A percentile compares a stretch with the other conserved stretches of the same genome.
phyloP scores from a whole-genome alignment of 2,329 filamentous ascomycete species.

The Aureobasidium sp. region DNA sequence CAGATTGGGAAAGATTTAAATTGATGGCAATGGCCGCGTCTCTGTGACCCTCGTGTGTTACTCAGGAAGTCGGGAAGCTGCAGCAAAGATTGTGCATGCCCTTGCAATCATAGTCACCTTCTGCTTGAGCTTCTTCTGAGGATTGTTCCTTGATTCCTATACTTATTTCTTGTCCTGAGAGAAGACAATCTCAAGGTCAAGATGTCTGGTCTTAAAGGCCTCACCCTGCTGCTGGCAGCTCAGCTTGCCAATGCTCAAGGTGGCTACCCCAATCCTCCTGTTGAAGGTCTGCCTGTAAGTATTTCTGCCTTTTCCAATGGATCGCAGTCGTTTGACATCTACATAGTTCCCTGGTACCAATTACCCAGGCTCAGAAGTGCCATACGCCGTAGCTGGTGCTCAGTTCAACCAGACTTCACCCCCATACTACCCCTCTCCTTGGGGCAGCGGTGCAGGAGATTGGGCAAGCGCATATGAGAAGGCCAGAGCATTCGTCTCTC shows the following conservation, averaged over 20 bases:
- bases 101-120: background rate
- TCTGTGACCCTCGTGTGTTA: background rate
- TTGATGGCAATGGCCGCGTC: background rate
- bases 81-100: background rate
- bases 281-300: conserved; percentile 20
- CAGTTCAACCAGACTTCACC: conserved; percentile 41
- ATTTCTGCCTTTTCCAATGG: too few relatives aligned
- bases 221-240: conserved; percentile 24
- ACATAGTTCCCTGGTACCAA: conserved; percentile 23
- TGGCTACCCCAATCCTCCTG: conserved; percentile 19
- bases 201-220: conserved; percentile 11
- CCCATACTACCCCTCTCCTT: conserved; percentile 79
- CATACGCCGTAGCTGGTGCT: conserved; percentile 25
- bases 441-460: conserved; percentile 65
- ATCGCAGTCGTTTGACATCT: background rate
- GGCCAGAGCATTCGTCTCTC: conserved; percentile 71
- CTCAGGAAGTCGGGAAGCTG: background rate
- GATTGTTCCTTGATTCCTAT: background rate
- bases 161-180: background rate
- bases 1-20: conserved; percentile 2
- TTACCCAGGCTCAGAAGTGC: conserved; percentile 24
- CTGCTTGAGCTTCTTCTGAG: background rate
- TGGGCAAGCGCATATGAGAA: conserved; percentile 72
- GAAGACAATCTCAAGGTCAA: background rate
- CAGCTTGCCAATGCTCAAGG: conserved; percentile 26